A percentile compares a stretch with the other conserved stretches of the same genome.
Conservation (phyloP, 257 asterid species). For the Cordia subcordata region DNA sequence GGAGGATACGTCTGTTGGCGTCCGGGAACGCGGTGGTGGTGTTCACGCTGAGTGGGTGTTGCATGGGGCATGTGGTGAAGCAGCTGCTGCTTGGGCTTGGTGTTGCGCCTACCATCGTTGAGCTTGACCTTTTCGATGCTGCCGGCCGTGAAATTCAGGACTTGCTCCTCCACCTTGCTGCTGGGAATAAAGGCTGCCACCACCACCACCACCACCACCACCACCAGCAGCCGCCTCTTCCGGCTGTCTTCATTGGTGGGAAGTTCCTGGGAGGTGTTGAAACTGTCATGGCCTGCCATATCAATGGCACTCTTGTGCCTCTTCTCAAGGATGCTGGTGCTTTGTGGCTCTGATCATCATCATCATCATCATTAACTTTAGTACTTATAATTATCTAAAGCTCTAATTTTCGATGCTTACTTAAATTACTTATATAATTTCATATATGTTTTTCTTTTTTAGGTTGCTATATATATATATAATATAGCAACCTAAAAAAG, state of each 20-base stretch:
- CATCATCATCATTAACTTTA: no score
- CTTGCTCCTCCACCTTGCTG: conserved; percentile 45
- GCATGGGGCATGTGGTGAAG: conserved; percentile 93
- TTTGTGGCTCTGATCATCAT: conserved; percentile 72
- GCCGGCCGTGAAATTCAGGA: conserved; percentile 51
- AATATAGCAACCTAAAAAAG: no score
- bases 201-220: no score
- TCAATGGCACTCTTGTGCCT: conserved; percentile 77
- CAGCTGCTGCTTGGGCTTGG: conserved; percentile 82
- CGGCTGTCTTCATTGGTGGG: conserved; percentile 82
- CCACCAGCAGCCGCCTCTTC: conserved; percentile 39
- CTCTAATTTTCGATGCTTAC: no score
- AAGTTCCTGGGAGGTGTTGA: conserved; percentile 78
- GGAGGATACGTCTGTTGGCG: conserved; percentile 43
- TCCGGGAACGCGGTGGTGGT: conserved; percentile 74
- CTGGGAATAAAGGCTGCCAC: background rate
- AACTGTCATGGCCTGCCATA: conserved; percentile 74
- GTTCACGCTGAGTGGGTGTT: conserved; percentile 77
- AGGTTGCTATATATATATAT: no score
- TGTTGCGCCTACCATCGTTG: conserved; percentile 72
- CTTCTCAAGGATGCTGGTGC: conserved; percentile 85
- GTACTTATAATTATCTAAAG: no score
- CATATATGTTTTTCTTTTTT: no score
- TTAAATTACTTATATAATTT: no score
- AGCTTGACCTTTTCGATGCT: conserved; percentile 48